phyloP scores from a whole-genome alignment of 2,329 filamentous ascomycete genomes.

The Aspergillus glaucus region DNA sequence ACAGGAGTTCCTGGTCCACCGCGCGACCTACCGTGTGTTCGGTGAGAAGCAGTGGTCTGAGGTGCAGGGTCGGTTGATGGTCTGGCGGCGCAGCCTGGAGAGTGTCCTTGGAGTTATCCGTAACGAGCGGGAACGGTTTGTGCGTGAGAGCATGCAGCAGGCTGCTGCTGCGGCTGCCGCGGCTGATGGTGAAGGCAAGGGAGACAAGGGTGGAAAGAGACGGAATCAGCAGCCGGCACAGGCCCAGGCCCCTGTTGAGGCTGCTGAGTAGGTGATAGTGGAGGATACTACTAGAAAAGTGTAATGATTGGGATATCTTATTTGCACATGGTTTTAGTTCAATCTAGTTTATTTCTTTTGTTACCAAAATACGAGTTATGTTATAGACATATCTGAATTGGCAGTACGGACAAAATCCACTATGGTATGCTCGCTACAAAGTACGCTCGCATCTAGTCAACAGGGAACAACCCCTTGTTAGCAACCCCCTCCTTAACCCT shows the following conservation, averaged over 20 bases:
- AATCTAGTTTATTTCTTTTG: constrained; percentile 14
- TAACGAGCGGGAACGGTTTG: constrained; percentile 72
- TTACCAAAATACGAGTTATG: constrained; percentile 3
- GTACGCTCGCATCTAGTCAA: too few relatives aligned
- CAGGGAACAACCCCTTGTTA: constrained; percentile 31
- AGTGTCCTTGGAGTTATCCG: constrained; percentile 72
- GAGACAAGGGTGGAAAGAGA: constrained; percentile 16
- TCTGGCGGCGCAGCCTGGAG: constrained; percentile 78
- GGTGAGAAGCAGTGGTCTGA: constrained; percentile 98
- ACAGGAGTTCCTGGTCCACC: constrained; percentile 89
- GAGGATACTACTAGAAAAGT: constrained; percentile 1
- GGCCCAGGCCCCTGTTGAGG: constrained; percentile 25
- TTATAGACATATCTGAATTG: too few relatives aligned
- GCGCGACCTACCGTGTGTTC: constrained; percentile 93
- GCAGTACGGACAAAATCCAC: too few relatives aligned
- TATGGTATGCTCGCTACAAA: too few relatives aligned
- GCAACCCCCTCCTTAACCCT: constrained; percentile 46
- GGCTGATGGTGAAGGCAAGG: constrained; percentile 23
- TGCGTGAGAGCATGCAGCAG: constrained; percentile 60
- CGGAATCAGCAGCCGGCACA: constrained; percentile 22
- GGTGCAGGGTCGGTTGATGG: constrained; percentile 81
- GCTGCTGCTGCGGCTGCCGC: constrained; percentile 24
- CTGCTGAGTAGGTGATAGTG: constrained; percentile 20
- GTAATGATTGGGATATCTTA: constrained; percentile 5
- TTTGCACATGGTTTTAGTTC: constrained; percentile 10